These are phyloP conservation scores for Mortierella sp. DNA, from an alignment of 371 early-diverging fungal species.

Conservation along the genomic window DNA sequence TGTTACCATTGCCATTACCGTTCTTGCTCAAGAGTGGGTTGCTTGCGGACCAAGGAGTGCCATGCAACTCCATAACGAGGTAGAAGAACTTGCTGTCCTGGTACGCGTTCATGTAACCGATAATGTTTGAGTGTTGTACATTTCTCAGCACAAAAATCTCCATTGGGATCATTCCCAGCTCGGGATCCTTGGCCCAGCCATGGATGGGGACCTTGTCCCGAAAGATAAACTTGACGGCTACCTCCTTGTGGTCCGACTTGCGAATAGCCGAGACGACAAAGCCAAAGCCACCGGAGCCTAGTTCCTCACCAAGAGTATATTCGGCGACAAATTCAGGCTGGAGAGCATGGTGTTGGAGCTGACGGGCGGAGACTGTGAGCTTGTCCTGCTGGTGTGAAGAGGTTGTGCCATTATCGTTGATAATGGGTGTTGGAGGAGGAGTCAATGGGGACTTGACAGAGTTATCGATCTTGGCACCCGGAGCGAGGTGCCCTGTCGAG, in stretches of 20 bases:
- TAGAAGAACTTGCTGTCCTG: slow-evolving; percentile 75
- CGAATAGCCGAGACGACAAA: slow-evolving; percentile 75
- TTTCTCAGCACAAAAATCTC: slow-evolving; percentile 80
- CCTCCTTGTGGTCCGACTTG: slow-evolving; percentile 60
- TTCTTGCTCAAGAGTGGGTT: slow-evolving; percentile 45
- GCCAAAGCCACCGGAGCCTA: slow-evolving; percentile 85
- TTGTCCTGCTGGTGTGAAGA: background rate
- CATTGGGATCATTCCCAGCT: slow-evolving; percentile 75
- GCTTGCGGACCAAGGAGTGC: slow-evolving; percentile 70
- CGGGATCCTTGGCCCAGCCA: slow-evolving; percentile 68
- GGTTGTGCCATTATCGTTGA: slow-evolving; percentile 4
- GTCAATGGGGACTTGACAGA: slow-evolving; percentile 21
- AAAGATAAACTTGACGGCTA: slow-evolving; percentile 86
- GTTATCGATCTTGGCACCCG: slow-evolving; percentile 7
- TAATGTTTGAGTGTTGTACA: slow-evolving; percentile 74
- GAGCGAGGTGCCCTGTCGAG: slow-evolving; percentile 22
- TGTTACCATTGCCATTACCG: background rate
- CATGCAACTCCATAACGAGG: slow-evolving; percentile 84
- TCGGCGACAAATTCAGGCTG: slow-evolving; percentile 59
- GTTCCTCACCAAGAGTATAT: slow-evolving; percentile 71
- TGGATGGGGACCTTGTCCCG: slow-evolving; percentile 68
- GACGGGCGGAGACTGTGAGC: slow-evolving; percentile 56
- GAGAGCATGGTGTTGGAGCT: slow-evolving; percentile 56
- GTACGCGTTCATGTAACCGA: slow-evolving; percentile 72
- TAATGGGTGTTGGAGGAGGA: slow-evolving; percentile 32